Percentiles rank a stretch among this genome's conserved stretches.
phyloP scores from a whole-genome alignment of 805 yeast genomes.

The Millerozyma miso region DNA sequence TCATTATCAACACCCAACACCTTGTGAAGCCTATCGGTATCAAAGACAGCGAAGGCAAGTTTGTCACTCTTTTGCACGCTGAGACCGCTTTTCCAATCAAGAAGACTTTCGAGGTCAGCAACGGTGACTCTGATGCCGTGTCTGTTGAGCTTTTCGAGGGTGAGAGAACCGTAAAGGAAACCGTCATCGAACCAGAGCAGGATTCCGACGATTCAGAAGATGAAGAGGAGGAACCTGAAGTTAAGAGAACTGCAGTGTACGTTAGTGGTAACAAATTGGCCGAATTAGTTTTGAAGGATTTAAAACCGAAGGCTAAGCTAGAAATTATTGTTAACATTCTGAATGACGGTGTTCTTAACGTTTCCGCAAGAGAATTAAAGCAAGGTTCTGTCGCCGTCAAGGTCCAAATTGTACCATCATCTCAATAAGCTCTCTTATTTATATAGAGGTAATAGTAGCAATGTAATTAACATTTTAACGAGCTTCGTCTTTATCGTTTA shows the following conservation, averaged over 20 bases:
- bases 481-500: neutral
- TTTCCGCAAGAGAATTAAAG: conserved; percentile 64
- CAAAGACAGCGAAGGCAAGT: conserved; percentile 65
- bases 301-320: conserved; percentile 57
- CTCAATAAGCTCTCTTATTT: conserved; percentile 8
- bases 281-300: conserved; percentile 70
- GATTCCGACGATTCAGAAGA: conserved; percentile 46
- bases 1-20: conserved; percentile 86
- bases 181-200: conserved; percentile 65
- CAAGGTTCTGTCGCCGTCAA: conserved; percentile 53
- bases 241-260: conserved; percentile 69
- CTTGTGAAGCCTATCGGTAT: conserved; percentile 80
- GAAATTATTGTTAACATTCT: conserved; percentile 67
- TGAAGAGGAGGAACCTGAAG: conserved; percentile 86
- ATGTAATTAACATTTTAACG: neutral
- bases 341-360: conserved; percentile 59
- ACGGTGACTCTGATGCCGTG: conserved; percentile 55
- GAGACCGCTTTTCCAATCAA: conserved; percentile 92
- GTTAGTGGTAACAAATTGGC: conserved; percentile 73
- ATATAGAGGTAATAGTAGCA: neutral
- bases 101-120: conserved; percentile 61
- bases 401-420: conserved; percentile 48
- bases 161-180: conserved; percentile 77
- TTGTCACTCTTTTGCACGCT: conserved; percentile 67
- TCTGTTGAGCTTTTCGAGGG: conserved; percentile 79